Percentiles rank a stretch among this genome's conserved stretches.
Evolutionary conservation across 2,329 filamentous ascomycete genomes (phyloP).

Genomic region (Elsinoe perseae): DNA sequence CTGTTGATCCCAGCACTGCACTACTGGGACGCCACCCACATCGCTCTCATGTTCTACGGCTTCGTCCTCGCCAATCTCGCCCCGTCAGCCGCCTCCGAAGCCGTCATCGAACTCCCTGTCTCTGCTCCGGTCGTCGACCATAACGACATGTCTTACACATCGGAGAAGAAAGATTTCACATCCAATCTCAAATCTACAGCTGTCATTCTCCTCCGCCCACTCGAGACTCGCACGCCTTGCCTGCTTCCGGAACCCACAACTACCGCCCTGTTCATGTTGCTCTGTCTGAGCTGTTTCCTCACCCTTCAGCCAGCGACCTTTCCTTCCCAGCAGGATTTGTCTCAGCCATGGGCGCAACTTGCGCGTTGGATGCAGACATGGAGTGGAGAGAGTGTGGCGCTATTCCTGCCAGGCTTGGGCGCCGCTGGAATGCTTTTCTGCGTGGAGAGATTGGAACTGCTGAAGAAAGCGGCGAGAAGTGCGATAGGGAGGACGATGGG

Average conservation of each 20-base stretch:
- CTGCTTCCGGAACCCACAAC: neutral
- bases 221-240: neutral
- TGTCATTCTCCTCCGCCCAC: neutral
- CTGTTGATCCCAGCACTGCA: neutral
- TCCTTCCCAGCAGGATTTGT: neutral
- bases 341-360: neutral
- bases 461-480: neutral
- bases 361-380: neutral
- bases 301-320: neutral
- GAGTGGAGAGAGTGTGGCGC: neutral
- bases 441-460: neutral
- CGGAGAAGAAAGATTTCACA: neutral
- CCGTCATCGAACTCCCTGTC: no score
- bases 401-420: neutral
- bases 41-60: constrained; percentile 1
- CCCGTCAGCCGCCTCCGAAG: neutral
- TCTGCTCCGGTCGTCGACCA: no score
- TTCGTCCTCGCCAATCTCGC: constrained; percentile 1
- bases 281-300: neutral
- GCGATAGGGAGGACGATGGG: neutral
- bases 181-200: neutral
- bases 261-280: neutral
- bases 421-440: neutral
- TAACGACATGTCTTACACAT: neutral
- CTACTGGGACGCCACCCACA: neutral